A percentile compares a stretch with the other conserved stretches of the same genome.
Conservation (phyloP, 495 filamentous ascomycete species). For the Aspergillus funiculosus region DNA sequence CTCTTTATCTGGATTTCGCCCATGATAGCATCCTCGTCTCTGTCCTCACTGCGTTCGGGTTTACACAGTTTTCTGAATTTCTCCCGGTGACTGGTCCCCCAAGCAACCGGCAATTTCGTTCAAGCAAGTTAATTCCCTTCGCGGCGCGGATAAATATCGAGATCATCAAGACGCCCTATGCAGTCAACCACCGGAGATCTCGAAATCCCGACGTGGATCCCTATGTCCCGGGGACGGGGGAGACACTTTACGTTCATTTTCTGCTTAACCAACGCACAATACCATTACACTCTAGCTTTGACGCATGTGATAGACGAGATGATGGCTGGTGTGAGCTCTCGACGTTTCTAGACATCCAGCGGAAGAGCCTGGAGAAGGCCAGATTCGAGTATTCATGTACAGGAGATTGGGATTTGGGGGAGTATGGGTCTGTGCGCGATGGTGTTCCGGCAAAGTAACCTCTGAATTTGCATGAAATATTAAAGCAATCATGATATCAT, state of each 20-base stretch:
- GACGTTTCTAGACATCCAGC: constrained; percentile 49
- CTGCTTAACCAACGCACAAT: constrained; percentile 59
- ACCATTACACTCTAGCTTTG: constrained; percentile 50
- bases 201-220: constrained; percentile 6
- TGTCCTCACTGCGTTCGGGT: constrained; percentile 45
- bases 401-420: constrained; percentile 18
- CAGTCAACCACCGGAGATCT: constrained; percentile 40
- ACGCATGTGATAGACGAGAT: constrained; percentile 50
- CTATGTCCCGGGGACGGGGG: constrained; percentile 17
- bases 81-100: constrained; percentile 40
- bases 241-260: constrained; percentile 59
- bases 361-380: constrained; percentile 39
- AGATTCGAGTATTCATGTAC: constrained; percentile 49
- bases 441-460: too few relatives aligned
- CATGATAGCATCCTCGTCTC: constrained; percentile 31
- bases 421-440: constrained; percentile 16
- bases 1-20: constrained; percentile 38
- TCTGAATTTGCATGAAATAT: too few relatives aligned
- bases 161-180: constrained; percentile 51
- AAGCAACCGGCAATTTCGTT: constrained; percentile 44
- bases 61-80: constrained; percentile 44
- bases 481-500: neutral
- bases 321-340: constrained; percentile 62
- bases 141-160: constrained; percentile 59
- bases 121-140: constrained; percentile 55